Base-by-base conservation (phyloP, 176 grass and related monocot genomes). In the Melocanna baccifera region DNA sequence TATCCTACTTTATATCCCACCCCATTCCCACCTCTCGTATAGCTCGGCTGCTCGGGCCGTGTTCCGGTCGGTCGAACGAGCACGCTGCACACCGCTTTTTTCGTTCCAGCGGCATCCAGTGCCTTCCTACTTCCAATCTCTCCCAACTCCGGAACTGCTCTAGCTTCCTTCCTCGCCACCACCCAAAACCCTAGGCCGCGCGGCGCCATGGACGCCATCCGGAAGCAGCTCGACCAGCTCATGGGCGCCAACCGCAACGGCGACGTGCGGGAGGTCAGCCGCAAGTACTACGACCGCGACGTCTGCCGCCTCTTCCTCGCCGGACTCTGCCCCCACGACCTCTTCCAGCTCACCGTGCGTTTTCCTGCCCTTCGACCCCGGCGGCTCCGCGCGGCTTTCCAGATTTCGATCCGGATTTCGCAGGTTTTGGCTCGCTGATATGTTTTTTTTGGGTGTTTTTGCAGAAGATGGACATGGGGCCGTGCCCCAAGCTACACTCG, bases 391-490 rank as follows among this genome's bases (percentile, higher is more conserved):
- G 12, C 12, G 16, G 43, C 25, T 25, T 15, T 50, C 45, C 4
- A 5, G 32, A 36, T 62, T 13, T 71, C 34, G 37, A 20, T 72
- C 28, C 16, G 4, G 19, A 42, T 7, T 20, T 13, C 0, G 12
- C 18, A 51, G 18, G 39, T 20, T 56, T 47, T 61, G 26, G 26
- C 32, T 82, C 52, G 20, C 74, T 84, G 46, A 50, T 61, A 3
- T 45, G 20, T 40, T 20, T 18, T 2, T 14, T 37, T 2, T 9
- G 28, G 20, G 28, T 68, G 61, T 77, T 25, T 25, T 85, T 85
- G 69, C 93, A 94, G 96, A 99, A 99, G 91, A 96, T 99, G 93
- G 96, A 99, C 69, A 96, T 96, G 96, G 93, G 89, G 1, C 86
- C 93, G 48, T 99, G 93, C 80, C 88, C 91, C 26, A 95, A 96